Percentiles rank a stretch among this genome's conserved stretches.
These are phyloP conservation scores for Phytophthora sp. DNA, from an alignment of 352 stramenopile species.

Conservation along the genomic window DNA sequence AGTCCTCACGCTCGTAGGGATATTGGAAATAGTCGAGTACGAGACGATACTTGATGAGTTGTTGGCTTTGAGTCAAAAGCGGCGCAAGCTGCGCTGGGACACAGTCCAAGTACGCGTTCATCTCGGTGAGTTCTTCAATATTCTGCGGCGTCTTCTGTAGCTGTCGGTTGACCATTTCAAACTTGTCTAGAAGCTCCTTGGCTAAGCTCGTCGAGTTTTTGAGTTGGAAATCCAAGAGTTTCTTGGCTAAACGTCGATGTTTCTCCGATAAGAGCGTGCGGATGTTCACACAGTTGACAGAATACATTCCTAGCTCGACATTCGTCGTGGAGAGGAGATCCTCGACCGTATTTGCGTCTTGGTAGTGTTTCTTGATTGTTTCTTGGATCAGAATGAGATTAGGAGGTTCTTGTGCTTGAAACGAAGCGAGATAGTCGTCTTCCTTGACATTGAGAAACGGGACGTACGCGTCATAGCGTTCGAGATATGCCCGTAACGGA, in stretches of 20 bases:
- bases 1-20: conserved; percentile 87
- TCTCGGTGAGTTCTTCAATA: conserved; percentile 92
- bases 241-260: conserved; percentile 70
- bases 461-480: conserved; percentile 85
- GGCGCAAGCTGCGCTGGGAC: conserved; percentile 68
- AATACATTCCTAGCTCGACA: conserved; percentile 87
- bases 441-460: conserved; percentile 92
- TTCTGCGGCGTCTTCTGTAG: conserved; percentile 89
- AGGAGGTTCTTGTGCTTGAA: conserved; percentile 74
- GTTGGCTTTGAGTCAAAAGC: conserved; percentile 72
- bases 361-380: conserved; percentile 77
- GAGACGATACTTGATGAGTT: conserved; percentile 80
- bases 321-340: conserved; percentile 61
- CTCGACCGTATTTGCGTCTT: conserved; percentile 63
- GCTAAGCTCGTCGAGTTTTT: conserved; percentile 77
- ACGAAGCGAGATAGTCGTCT: conserved; percentile 79
- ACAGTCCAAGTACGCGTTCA: conserved; percentile 85
- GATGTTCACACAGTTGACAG: conserved; percentile 75
- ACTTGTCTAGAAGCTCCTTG: conserved; percentile 82
- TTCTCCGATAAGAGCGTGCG: conserved; percentile 80
- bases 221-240: conserved; percentile 77
- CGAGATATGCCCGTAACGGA: conserved; percentile 80
- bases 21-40: conserved; percentile 87
- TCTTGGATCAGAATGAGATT: conserved; percentile 79
- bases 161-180: conserved; percentile 84